These are phyloP conservation scores for Carex cristatella DNA, from an alignment of 176 grass and related monocot genomes.

Conservation along the genomic window DNA sequence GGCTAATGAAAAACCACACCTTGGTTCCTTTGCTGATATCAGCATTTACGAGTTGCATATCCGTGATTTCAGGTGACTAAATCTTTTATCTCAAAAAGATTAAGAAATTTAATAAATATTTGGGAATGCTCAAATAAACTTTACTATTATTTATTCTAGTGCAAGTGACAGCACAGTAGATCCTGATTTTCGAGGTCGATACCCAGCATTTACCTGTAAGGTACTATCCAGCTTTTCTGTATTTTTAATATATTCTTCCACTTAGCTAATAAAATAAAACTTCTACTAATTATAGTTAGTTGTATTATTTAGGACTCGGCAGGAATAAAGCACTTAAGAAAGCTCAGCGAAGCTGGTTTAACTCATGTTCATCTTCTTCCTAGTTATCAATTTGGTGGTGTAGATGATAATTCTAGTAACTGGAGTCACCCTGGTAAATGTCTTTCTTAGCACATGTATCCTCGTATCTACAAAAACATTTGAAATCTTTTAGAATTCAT, in stretches of 20 bases:
- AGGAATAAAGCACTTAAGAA: slow-evolving; percentile 55
- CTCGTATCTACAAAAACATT: neutral
- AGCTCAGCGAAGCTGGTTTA: slow-evolving; percentile 66
- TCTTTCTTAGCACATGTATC: neutral
- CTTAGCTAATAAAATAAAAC: neutral
- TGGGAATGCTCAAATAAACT: neutral
- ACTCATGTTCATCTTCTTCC: slow-evolving; percentile 90
- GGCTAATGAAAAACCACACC: slow-evolving; percentile 59
- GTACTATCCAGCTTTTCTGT: slow-evolving; percentile 22
- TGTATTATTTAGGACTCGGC: slow-evolving; percentile 54
- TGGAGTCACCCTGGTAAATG: slow-evolving; percentile 66
- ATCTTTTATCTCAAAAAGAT: neutral
- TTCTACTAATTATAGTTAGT: slow-evolving; percentile 9
- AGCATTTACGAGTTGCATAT: slow-evolving; percentile 92
- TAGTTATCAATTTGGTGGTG: slow-evolving; percentile 80
- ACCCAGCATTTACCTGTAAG: slow-evolving; percentile 68
- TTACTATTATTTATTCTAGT: slow-evolving; percentile 24
- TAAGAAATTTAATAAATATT: neutral
- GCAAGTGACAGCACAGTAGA: slow-evolving; percentile 54
- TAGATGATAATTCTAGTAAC: slow-evolving; percentile 70
- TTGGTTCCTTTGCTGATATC: slow-evolving; percentile 86
- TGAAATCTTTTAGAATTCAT: neutral
- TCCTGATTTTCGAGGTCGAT: slow-evolving; percentile 47
- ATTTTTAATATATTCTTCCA: slow-evolving; percentile 14
- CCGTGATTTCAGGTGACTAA: slow-evolving; percentile 80